Conservation (phyloP, 768 basidiomycete genomes). For the Suillus weaverae region DNA sequence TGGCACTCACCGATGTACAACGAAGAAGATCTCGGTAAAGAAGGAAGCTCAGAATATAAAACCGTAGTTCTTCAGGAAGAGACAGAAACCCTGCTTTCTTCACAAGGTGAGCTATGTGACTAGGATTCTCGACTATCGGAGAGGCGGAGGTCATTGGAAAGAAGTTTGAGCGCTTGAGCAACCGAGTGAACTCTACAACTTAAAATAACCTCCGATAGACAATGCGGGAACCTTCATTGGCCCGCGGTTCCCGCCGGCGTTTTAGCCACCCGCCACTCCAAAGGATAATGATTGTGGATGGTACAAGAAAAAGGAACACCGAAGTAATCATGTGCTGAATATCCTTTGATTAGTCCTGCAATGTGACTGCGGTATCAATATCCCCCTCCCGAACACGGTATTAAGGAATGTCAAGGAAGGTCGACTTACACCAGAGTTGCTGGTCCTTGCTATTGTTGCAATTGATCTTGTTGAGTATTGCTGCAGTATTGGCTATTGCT, state of each 20-base stretch:
- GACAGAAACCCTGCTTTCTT: neutral
- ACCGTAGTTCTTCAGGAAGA: neutral
- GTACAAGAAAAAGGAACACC: neutral
- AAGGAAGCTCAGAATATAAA: neutral
- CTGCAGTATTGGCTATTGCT: neutral
- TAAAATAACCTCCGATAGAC: neutral
- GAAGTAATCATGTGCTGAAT: neutral
- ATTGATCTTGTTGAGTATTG: neutral
- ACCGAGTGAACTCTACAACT: neutral
- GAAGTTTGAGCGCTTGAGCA: neutral
- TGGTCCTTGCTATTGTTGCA: neutral
- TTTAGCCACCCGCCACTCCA: neutral
- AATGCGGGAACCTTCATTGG: neutral
- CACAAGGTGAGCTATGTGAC: neutral
- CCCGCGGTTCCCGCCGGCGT: neutral
- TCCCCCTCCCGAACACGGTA: neutral
- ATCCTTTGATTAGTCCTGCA: neutral
- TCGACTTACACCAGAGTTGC: neutral
- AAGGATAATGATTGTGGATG: neutral
- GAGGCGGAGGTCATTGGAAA: neutral
- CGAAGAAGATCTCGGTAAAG: neutral
- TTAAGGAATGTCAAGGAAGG: neutral
- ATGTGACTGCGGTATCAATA: neutral
- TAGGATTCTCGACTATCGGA: neutral
- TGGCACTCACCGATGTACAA: neutral